Base-by-base conservation (phyloP, 257 asterid genomes). In the Scutellaria minor region DNA sequence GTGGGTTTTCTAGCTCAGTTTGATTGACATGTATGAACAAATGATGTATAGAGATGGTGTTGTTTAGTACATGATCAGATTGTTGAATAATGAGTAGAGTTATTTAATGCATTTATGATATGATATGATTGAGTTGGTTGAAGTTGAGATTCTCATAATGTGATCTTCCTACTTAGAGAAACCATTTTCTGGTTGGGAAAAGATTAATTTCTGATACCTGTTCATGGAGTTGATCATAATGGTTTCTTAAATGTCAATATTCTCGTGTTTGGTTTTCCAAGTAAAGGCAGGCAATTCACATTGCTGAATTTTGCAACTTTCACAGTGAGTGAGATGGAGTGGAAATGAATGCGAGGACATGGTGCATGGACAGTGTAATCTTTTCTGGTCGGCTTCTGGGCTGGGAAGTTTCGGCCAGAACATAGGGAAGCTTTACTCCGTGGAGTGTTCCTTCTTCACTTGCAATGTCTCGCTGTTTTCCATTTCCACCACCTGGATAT, bases 401-500 rank as follows among this genome's bases (percentile, higher is more conserved):
- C 75, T 70, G 79, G 88, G 83, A 85, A 72, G 68, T 51, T 66
- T 77, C 52, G 78, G 52, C 84, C 83, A 76, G 82, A 74, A 74
- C 64, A 66, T 84, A 82, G 74, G 73, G 79, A 78, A 77, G 81
- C 70, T 66, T 81, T 69, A 11, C 76, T 66, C 46, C 69, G 77
- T 70, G 58, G 77, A 80, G 78, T 73, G 71, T 70, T 66, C 64
- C 7, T 72, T 73, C 67, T 64, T 67, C 73, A 53, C 71, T 59
- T 68, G 80, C 83, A 64, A 84, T 84, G 88, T 84, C 88, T 76
- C 88, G 88, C 41, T 84, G 88, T 79, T 84, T 84, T 41, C 84
- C 85, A 11, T 84, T 84, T 71, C 88, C 88, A 41, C 88, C 88
- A 7, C 88, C 88, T 45, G 88, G 88, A 74, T 84, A 73, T 75